Percentiles rank a stretch among this genome's conserved stretches.
Conservation (phyloP, 352 stramenopile species). For the Phytophthora fragariae region DNA sequence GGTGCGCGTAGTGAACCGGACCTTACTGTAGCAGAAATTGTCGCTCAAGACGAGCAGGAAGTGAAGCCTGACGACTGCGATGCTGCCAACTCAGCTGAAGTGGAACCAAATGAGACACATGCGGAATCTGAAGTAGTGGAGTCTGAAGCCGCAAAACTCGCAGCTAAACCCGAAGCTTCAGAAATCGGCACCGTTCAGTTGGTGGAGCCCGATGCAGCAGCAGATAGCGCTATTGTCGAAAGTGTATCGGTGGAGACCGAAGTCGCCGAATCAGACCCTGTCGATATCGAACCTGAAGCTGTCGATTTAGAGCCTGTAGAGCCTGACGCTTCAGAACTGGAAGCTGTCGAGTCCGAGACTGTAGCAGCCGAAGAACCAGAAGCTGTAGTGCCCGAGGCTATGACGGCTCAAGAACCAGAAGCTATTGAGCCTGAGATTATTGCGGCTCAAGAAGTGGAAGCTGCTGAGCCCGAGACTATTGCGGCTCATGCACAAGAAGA, state of each 20-base stretch:
- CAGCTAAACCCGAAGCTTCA: neutral
- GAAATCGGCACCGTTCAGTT: neutral
- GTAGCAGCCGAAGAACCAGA: neutral
- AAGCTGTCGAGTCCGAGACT: neutral
- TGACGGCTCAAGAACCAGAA: too few species aligned
- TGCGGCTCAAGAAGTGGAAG: neutral
- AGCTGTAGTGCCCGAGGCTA: neutral
- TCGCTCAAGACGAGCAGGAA: neutral
- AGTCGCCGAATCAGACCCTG: neutral
- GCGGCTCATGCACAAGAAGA: neutral
- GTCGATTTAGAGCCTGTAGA: neutral
- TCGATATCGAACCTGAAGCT: neutral
- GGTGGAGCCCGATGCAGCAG: neutral
- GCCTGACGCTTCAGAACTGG: neutral
- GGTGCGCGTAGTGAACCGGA: neutral
- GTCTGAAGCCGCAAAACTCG: neutral
- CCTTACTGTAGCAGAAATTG: neutral
- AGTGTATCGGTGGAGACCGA: neutral
- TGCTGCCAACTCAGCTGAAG: neutral
- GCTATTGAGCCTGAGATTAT: neutral
- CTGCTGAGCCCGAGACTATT: neutral
- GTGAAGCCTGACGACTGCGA: slow-evolving; percentile 5
- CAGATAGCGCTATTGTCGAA: neutral
- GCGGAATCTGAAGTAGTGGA: neutral
- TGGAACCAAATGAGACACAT: neutral